Evolutionary conservation across 2,329 filamentous ascomycete species (phyloP), one percentile per base, ranked within the genome.

Genomic region (Neopestalotiopsis sp.): DNA sequence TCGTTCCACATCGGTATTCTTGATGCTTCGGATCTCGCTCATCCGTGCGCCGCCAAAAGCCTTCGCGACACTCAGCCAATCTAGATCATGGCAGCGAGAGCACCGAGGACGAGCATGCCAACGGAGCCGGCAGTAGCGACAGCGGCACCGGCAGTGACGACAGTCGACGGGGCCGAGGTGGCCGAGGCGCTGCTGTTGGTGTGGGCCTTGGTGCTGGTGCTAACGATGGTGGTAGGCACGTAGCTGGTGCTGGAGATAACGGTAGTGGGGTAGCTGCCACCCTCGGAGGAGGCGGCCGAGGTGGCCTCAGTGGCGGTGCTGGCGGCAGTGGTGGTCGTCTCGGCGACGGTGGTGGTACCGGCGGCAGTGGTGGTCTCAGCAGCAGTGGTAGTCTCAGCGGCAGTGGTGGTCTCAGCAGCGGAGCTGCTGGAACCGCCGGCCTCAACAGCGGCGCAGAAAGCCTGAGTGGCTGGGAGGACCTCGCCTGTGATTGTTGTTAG

Each of bases 401-500:
- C 67, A 42, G 61, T 28, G 49, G 14, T 34, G 5, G 61, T 17
- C 32, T 52, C 34, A 32, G 61, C 30, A 17, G 67, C 20, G 49
- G 69, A 38, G 14, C 42, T 32, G 4, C 65, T 64, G 9, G 69
- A 64, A 24, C 67, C 68, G 13, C 68, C 73, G 52, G 68, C 68
- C 58, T 69, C 65, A 59, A 74, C 72, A 10, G 72, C 71, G 4
- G 34, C 17, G 66, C 74, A 76, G 70, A 76, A 74, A 12, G 40
- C 17, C 59, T 71, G 59, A 20, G 75, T 69, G 32, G 73, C 73
- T 10, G 74, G 75, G 45, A 76, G 67, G 38, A 76, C 72, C 34
- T 72, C n/a, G 67, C 34, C 68, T 69, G 17, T 30, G 17, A 14
- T 42, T 3, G 9, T 4, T 49, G 24, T 57, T 59, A 17, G 17